These are phyloP conservation scores for Trichoderma endophyticum DNA, from an alignment of 2,329 filamentous ascomycete genomes.

Conservation along the genomic window DNA sequence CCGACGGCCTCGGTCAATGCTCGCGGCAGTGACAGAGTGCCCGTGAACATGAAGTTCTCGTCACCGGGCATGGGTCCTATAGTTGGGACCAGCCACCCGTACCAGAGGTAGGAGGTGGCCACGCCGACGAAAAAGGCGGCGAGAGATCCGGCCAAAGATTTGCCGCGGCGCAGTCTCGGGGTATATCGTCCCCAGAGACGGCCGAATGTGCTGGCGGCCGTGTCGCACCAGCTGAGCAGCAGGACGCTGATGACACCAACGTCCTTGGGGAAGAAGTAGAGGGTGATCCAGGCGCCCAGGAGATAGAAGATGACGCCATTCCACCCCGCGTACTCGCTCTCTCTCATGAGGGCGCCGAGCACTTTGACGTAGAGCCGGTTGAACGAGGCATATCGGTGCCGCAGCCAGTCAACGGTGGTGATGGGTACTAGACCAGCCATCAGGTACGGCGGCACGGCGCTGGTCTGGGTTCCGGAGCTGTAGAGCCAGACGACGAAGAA, in stretches of 20 bases:
- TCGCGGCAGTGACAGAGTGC: slow-evolving; percentile 66
- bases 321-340: slow-evolving; percentile 89
- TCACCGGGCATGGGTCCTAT: slow-evolving; percentile 67
- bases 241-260: slow-evolving; percentile 85
- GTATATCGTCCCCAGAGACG: slow-evolving; percentile 87
- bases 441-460: slow-evolving; percentile 77
- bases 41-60: slow-evolving; percentile 73
- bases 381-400: slow-evolving; percentile 75
- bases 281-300: slow-evolving; percentile 80
- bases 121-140: slow-evolving; percentile 82
- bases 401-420: slow-evolving; percentile 73
- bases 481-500: slow-evolving; percentile 91
- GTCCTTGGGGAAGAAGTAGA: slow-evolving; percentile 89
- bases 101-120: slow-evolving; percentile 80
- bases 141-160: slow-evolving; percentile 84
- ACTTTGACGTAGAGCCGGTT: slow-evolving; percentile 84
- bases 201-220: slow-evolving; percentile 91
- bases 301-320: slow-evolving; percentile 98
- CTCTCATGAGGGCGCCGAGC: slow-evolving; percentile 90
- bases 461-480: slow-evolving; percentile 70
- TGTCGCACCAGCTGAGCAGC: slow-evolving; percentile 96
- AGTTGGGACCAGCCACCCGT: slow-evolving; percentile 76
- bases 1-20: slow-evolving; percentile 58
- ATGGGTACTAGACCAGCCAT: slow-evolving; percentile 81
- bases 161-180: slow-evolving; percentile 76